Evolutionary conservation across 2,329 filamentous ascomycete species (phyloP).

Genomic region (Fusarium siculi): DNA sequence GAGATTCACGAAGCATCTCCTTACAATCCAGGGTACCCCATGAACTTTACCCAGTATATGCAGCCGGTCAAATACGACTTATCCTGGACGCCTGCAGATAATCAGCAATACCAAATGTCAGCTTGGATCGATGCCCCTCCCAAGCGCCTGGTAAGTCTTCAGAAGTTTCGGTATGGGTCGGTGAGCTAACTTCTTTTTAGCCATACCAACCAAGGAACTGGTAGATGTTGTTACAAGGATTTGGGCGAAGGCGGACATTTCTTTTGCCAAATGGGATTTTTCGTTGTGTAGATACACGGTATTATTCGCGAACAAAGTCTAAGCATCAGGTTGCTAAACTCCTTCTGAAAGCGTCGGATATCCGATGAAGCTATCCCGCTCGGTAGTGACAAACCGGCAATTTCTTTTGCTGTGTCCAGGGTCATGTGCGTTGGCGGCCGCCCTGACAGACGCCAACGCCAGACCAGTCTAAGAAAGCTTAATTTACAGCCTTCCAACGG

Average conservation of each 20-base stretch:
- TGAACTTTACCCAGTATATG: neutral
- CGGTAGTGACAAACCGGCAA: neutral
- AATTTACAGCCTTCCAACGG: neutral
- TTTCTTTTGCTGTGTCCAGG: neutral
- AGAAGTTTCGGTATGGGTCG: accelerated
- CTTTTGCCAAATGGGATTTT: neutral
- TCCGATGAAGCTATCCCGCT: neutral
- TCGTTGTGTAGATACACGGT: no score
- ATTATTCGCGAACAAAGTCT: accelerated
- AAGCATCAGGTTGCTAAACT: accelerated
- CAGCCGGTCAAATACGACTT: neutral
- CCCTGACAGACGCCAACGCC: neutral
- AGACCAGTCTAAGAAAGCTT: accelerated
- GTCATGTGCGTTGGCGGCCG: neutral
- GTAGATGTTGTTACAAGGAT: neutral
- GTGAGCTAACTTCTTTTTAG: neutral
- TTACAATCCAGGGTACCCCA: neutral
- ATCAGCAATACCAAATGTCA: neutral
- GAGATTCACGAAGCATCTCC: slow-evolving; percentile 16
- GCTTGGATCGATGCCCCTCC: neutral
- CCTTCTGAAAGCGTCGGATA: accelerated
- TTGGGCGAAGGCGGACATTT: no score
- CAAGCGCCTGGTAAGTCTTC: neutral
- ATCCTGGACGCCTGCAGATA: neutral
- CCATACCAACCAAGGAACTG: neutral